A percentile compares a stretch with the other conserved stretches of the same genome.
Evolutionary conservation across 2,329 filamentous ascomycete species (phyloP).

Genomic region (Ascochyta koolunga): DNA sequence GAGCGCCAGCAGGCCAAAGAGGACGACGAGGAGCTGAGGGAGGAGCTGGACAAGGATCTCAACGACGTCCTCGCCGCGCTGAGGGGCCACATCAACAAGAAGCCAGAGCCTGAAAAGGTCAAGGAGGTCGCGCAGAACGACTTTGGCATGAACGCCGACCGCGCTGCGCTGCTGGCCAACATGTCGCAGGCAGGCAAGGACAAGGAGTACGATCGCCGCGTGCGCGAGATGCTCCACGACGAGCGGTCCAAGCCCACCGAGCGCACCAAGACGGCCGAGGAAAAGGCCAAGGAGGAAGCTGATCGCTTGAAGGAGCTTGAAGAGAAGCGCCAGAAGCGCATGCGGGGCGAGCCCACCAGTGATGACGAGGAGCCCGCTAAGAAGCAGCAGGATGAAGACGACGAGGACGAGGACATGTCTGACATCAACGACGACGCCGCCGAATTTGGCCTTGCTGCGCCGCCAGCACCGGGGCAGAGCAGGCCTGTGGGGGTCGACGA

Average conservation of each 20-base stretch:
- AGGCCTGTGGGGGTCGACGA: conserved; percentile 68
- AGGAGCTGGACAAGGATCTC: conserved; percentile 83
- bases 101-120: conserved; percentile 50
- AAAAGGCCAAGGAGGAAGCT: conserved; percentile 70
- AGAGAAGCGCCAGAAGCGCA: conserved; percentile 78
- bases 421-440: conserved; percentile 61
- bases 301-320: conserved; percentile 80
- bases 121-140: conserved; percentile 47
- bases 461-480: conserved; percentile 53
- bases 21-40: conserved; percentile 86
- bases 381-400: conserved; percentile 37
- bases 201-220: conserved; percentile 83
- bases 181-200: conserved; percentile 72
- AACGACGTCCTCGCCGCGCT: conserved; percentile 77
- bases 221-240: conserved; percentile 84
- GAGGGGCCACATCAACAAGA: conserved; percentile 60
- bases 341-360: conserved; percentile 81
- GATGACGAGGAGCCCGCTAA: conserved; percentile 68
- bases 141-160: conserved; percentile 63
- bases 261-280: conserved; percentile 72
- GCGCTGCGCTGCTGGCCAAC: conserved; percentile 65
- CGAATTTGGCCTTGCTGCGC: conserved; percentile 66
- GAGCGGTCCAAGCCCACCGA: conserved; percentile 83
- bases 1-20: conserved; percentile 92
- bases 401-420: conserved; percentile 47